These are phyloP conservation scores for Punica granatum DNA, from an alignment of 345 rosid species.

Conservation along the genomic window DNA sequence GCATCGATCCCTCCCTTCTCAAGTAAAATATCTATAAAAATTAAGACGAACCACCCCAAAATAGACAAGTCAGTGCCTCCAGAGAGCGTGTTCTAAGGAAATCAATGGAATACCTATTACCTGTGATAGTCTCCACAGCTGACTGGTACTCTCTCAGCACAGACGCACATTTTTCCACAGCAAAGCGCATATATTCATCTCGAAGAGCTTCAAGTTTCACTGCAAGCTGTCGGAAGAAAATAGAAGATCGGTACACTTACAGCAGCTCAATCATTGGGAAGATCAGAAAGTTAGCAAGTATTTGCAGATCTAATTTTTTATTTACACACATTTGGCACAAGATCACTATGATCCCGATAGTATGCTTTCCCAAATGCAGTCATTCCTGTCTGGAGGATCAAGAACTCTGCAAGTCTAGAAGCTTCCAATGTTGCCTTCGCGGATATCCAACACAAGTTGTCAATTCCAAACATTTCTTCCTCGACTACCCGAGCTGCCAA, in stretches of 20 bases:
- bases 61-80: not conserved
- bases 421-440: constrained; percentile 87
- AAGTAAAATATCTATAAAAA: constrained; percentile 62
- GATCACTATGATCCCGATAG: constrained; percentile 77
- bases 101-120: constrained; percentile 16
- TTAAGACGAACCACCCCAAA: not conserved
- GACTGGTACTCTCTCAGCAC: constrained; percentile 76
- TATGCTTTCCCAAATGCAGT: constrained; percentile 90
- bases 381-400: constrained; percentile 96
- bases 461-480: constrained; percentile 89
- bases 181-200: constrained; percentile 80
- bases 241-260: not conserved
- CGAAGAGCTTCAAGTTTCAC: constrained; percentile 89
- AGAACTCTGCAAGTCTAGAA: constrained; percentile 71
- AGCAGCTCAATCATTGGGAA: not conserved
- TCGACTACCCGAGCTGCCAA: constrained; percentile 82
- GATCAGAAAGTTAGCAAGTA: not conserved
- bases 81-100: not conserved
- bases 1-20: constrained; percentile 73
- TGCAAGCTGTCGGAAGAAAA: constrained; percentile 51
- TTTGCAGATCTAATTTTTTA: not conserved
- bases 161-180: constrained; percentile 70
- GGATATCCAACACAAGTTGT: constrained; percentile 86
- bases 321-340: constrained; percentile 64
- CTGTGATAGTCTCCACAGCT: constrained; percentile 91